These are phyloP conservation scores for Alternaria arbusti DNA, from an alignment of 2,329 filamentous ascomycete genomes.

Conservation along the genomic window DNA sequence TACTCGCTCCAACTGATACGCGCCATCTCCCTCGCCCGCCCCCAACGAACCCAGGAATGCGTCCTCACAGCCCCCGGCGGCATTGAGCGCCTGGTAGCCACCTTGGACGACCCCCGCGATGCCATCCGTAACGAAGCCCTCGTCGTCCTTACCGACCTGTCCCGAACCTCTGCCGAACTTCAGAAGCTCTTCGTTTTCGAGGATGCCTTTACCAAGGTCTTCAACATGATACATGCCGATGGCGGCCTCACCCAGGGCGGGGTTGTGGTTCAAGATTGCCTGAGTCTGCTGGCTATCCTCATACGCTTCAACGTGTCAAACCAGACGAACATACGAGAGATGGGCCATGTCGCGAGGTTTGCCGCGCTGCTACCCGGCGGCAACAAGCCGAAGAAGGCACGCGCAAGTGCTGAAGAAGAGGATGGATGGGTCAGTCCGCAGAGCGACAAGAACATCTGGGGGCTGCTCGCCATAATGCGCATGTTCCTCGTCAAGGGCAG, in stretches of 20 bases:
- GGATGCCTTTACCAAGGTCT: conserved; percentile 87
- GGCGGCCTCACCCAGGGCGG: conserved; percentile 83
- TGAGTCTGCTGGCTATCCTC: conserved; percentile 89
- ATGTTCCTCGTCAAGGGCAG: conserved; percentile 86
- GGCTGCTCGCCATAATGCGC: conserved; percentile 82
- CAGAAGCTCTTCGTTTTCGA: conserved; percentile 97
- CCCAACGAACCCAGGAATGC: conserved; percentile 93
- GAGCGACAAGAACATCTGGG: conserved; percentile 89
- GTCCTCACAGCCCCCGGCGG: conserved; percentile 88
- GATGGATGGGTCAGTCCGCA: conserved; percentile 79
- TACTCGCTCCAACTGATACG: conserved; percentile 90
- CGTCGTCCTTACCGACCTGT: conserved; percentile 85
- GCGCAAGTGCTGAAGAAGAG: conserved; percentile 62
- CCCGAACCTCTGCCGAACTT: conserved; percentile 83
- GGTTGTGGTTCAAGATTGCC: conserved; percentile 87
- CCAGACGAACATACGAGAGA: conserved; percentile 91
- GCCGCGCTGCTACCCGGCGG: conserved; percentile 70
- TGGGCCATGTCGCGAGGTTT: conserved; percentile 77
- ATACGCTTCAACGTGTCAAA: conserved; percentile 87
- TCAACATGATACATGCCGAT: conserved; percentile 80
- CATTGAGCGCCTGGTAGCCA: conserved; percentile 82
- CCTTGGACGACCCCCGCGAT: conserved; percentile 84
- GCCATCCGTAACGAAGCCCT: conserved; percentile 85
- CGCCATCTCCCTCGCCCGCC: conserved; percentile 82
- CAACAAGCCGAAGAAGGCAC: conserved; percentile 61